Evolutionary conservation across 768 basidiomycete genomes (phyloP).

Genomic region (Naematelia aurantialba): DNA sequence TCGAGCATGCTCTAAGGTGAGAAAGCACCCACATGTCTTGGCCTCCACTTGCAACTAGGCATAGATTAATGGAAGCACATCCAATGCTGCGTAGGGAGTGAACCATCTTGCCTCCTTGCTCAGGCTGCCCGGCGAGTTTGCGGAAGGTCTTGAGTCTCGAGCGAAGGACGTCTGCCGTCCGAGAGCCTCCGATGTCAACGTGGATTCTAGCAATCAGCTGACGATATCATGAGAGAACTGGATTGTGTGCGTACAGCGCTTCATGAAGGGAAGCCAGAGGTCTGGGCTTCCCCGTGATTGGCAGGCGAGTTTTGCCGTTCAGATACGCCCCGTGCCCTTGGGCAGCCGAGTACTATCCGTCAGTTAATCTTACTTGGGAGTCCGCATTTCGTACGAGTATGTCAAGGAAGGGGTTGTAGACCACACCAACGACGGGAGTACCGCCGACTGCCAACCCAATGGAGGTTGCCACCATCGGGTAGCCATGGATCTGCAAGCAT

Average conservation of each 20-base stretch:
- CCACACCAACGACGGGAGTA: neutral
- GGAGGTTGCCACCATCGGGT: neutral
- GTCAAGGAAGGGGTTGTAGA: slow-evolving; percentile 2
- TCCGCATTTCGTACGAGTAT: neutral
- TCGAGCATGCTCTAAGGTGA: too few species aligned
- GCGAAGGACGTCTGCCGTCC: neutral
- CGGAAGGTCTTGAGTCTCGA: slow-evolving; percentile 1
- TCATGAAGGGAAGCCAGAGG: neutral
- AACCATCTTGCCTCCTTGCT: slow-evolving; percentile 10
- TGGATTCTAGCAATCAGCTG: neutral
- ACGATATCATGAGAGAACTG: neutral
- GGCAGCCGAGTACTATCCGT: neutral
- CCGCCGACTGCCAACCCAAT: neutral
- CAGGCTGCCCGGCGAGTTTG: slow-evolving; percentile 2
- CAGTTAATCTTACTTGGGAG: neutral
- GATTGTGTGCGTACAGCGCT: neutral
- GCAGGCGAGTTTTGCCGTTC: neutral
- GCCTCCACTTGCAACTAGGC: slow-evolving; percentile 7
- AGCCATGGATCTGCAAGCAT: slow-evolving; percentile 2
- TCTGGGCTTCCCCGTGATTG: slow-evolving; percentile 3
- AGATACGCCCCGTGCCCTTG: neutral
- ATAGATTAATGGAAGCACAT: slow-evolving; percentile 4
- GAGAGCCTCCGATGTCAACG: slow-evolving; percentile 4
- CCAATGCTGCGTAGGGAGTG: slow-evolving; percentile 9
- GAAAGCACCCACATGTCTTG: slow-evolving; percentile 10